These are phyloP conservation scores for Otatea glauca DNA, from an alignment of 176 grass and related monocot species.

Conservation along the genomic window DNA sequence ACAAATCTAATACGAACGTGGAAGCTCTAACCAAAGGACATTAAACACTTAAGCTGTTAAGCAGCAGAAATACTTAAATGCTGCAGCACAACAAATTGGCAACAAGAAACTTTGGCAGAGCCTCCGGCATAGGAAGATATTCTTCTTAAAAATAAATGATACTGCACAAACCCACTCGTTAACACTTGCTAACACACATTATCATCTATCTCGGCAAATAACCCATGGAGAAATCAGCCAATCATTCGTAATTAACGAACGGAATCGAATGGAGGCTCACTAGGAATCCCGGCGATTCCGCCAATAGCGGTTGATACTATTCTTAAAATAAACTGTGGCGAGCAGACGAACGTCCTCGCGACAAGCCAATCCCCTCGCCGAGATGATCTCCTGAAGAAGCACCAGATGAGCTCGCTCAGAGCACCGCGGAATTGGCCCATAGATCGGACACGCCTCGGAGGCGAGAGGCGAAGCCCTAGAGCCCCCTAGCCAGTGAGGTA, in stretches of 20 bases:
- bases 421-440: neutral
- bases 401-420: conserved; percentile 14
- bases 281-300: conserved; percentile 71
- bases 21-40: neutral
- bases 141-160: neutral
- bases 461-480: conserved; percentile 39
- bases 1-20: neutral
- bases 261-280: conserved; percentile 47
- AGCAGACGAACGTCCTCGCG: conserved; percentile 88
- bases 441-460: conserved; percentile 8
- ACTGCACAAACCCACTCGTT: neutral
- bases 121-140: neutral
- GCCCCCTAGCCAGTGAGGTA: neutral
- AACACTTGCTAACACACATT: neutral
- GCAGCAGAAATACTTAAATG: neutral
- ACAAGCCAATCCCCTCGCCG: conserved; percentile 70
- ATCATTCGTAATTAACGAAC: neutral
- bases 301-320: conserved; percentile 97
- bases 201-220: neutral
- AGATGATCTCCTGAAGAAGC: conserved; percentile 82
- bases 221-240: neutral
- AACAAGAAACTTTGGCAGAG: conserved; percentile 8
- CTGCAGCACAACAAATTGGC: neutral
- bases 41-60: neutral
- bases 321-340: conserved; percentile 97